phyloP scores from a whole-genome alignment of 1,284 basidiomycete species.

The Coniferiporia sulphurascens region DNA sequence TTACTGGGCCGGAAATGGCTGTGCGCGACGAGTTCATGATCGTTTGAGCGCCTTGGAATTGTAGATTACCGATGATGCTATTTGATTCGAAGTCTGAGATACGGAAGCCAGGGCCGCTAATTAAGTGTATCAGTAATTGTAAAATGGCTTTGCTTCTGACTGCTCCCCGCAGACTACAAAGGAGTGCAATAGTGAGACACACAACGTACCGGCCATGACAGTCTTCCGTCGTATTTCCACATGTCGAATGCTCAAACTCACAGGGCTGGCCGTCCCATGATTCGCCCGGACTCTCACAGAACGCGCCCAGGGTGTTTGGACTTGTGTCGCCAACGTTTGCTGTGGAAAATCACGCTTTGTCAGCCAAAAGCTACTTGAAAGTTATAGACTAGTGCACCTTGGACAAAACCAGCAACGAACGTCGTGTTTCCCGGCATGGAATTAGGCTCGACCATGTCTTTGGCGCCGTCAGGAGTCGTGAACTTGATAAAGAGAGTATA shows the following conservation, averaged over 20 bases:
- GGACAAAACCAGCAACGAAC: constrained; percentile 73
- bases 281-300: constrained; percentile 71
- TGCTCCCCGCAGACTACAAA: neutral
- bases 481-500: neutral
- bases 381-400: constrained; percentile 41
- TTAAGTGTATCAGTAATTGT: neutral
- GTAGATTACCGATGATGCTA: constrained; percentile 58
- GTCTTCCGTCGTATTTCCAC: constrained; percentile 60
- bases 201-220: constrained; percentile 63
- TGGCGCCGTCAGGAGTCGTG: neutral
- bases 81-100: constrained; percentile 72
- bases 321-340: constrained; percentile 76
- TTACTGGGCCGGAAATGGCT: constrained; percentile 52
- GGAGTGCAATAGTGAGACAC: constrained; percentile 1
- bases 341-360: constrained; percentile 24
- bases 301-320: constrained; percentile 72
- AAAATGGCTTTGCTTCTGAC: neutral
- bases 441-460: constrained; percentile 58
- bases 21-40: constrained; percentile 42
- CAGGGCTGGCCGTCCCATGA: constrained; percentile 61
- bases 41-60: constrained; percentile 59
- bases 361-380: neutral
- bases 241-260: constrained; percentile 65
- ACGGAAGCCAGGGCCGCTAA: constrained; percentile 66
- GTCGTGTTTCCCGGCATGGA: constrained; percentile 62